These are phyloP conservation scores for Lentinula edodes DNA, from an alignment of 768 basidiomycete genomes.

Conservation along the genomic window DNA sequence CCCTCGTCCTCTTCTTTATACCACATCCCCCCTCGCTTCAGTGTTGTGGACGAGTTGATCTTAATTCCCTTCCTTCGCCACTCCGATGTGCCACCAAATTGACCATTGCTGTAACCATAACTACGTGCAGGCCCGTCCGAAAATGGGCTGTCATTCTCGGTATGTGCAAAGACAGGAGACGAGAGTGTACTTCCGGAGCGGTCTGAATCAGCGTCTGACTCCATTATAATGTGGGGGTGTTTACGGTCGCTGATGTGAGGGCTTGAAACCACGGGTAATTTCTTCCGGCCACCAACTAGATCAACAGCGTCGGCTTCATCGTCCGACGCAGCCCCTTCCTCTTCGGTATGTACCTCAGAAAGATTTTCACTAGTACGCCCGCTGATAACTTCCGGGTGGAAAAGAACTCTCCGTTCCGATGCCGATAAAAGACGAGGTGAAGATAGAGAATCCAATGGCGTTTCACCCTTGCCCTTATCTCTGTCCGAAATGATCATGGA, in stretches of 20 bases:
- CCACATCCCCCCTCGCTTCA: not conserved
- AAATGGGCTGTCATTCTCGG: constrained; percentile 14
- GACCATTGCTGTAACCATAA: constrained; percentile 6
- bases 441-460: not conserved
- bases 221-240: not conserved
- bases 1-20: not conserved
- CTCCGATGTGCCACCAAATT: not conserved
- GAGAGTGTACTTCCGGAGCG: constrained; percentile 19
- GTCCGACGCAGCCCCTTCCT: not conserved
- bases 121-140: not conserved
- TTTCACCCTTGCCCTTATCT: not conserved
- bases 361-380: not conserved
- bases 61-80: not conserved
- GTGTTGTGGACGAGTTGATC: not conserved
- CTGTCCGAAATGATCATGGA: not conserved
- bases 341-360: not conserved
- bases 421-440: not conserved
- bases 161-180: constrained; percentile 37
- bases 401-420: not conserved
- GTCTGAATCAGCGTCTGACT: constrained; percentile 6
- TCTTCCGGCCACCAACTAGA: not conserved
- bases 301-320: not conserved
- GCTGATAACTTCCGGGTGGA: not conserved
- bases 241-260: not conserved
- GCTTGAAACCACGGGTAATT: not conserved